Evolutionary conservation across 352 stramenopile species (phyloP).

Genomic region (Pythium grandisporangium): DNA sequence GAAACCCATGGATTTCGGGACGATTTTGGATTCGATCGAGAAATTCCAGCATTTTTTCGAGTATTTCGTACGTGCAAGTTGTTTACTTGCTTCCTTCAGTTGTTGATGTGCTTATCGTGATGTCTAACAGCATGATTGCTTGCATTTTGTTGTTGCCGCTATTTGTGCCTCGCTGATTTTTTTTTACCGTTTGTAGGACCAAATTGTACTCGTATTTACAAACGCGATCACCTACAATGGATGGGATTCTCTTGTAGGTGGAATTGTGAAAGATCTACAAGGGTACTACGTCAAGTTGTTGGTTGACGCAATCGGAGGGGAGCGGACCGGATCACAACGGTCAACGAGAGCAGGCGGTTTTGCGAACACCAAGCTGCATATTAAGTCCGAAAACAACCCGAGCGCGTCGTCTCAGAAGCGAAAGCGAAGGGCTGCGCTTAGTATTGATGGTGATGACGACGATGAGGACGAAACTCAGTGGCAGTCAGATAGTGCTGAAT

Average conservation of each 20-base stretch:
- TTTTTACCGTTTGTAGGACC: constrained; percentile 22
- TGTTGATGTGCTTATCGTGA: neutral
- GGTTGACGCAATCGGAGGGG: constrained; percentile 37
- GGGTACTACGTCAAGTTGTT: constrained; percentile 71
- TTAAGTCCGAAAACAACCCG: too few relatives aligned
- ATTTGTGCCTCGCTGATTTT: neutral
- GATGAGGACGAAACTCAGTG: constrained; percentile 42
- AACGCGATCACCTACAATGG: constrained; percentile 80
- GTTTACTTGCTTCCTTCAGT: neutral
- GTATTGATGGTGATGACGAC: constrained; percentile 26
- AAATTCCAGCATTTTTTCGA: constrained; percentile 58
- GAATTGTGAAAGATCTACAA: constrained; percentile 52
- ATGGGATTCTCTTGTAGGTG: constrained; percentile 48
- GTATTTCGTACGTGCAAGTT: constrained; percentile 83
- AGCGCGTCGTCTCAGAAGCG: too few relatives aligned
- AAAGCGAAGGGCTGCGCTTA: neutral
- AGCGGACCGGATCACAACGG: neutral
- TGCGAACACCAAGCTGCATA: too few relatives aligned
- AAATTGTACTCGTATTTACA: constrained; percentile 65
- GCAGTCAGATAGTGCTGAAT: neutral
- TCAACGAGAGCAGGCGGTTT: too few relatives aligned
- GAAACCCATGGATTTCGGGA: constrained; percentile 93
- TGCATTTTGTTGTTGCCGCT: neutral
- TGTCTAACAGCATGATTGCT: constrained; percentile 7
- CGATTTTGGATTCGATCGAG: constrained; percentile 80